Base-by-base conservation (phyloP, 2,329 filamentous ascomycete species). In the Ophiostoma himal-ulmi region DNA sequence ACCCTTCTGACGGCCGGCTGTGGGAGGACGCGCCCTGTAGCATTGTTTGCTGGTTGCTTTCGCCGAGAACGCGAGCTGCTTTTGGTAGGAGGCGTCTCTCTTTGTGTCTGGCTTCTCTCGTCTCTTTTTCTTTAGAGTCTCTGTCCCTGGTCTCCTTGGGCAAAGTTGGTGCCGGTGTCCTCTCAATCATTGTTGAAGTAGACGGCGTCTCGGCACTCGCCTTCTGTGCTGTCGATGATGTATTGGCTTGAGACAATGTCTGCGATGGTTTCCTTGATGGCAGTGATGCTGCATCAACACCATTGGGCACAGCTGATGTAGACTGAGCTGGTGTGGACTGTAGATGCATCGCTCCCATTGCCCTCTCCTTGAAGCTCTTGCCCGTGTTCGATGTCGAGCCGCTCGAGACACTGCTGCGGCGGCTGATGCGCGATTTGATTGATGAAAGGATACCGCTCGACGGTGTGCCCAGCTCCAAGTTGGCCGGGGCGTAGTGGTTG, bases 1-100 rank as follows among this genome's bases (percentile, higher is more conserved):
- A 83, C 8, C 73, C 73, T 41, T 73, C 73, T 11, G 13, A 48
- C 36, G 62, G 62, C 11, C 36, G 62, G 20, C n/a, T 41, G 36
- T 14, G 62, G 8, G 36, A 65, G 1, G 36, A 1, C 2, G 62
- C 22, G 1, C 64, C 54, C 11, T 67, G 64, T 5, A 64, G 30
- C 62, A 69, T 68, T 0, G 69, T 72, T 7, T 69, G 66, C 34
- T 68, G 44, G 44, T 72, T 73, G 34, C 37, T 36, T n/a, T 72
- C 72, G 2, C 71, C 72, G 5, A 73, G 70, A 13, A 74, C 30
- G 6, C 71, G 72, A 3, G 70, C 67, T 8, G 67, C 26, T 41
- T 74, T 74, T 3, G 73, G 73, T 0, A 72, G 48, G 1, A 72
- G 44, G 0, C 54, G 68, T 7, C 48, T 20, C n/a, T 36, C 17